Percentiles rank a stretch among this genome's conserved stretches.
Evolutionary conservation across 768 basidiomycete species (phyloP).

Genomic region (Suillus sp.): DNA sequence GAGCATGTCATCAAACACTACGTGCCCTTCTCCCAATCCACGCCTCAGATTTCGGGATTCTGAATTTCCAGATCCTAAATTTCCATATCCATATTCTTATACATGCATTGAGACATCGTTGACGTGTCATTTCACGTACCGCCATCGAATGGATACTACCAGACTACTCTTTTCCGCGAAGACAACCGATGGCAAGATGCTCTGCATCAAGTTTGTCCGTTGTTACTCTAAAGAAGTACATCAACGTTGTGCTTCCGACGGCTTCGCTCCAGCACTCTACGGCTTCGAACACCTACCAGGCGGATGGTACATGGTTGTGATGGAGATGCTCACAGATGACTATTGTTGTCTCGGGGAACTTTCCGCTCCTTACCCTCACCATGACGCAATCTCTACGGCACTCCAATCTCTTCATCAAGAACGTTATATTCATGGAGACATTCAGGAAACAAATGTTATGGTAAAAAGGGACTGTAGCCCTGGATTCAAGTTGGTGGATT

Average conservation of each 20-base stretch:
- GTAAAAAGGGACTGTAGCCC: conserved; percentile 19
- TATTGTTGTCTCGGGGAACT: not conserved
- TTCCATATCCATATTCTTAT: not conserved
- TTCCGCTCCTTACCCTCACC: not conserved
- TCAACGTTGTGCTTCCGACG: conserved; percentile 18
- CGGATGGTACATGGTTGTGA: conserved; percentile 33
- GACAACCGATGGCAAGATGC: not conserved
- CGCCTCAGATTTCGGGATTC: not conserved
- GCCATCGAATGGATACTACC: not conserved
- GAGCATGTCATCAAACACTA: not conserved
- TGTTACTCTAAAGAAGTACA: conserved; percentile 22
- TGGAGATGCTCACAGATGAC: conserved; percentile 23
- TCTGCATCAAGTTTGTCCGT: conserved; percentile 22
- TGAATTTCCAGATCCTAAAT: not conserved
- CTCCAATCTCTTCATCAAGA: conserved; percentile 17
- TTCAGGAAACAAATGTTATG: conserved; percentile 34
- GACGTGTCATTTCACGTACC: not conserved
- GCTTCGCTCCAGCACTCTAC: conserved; percentile 22
- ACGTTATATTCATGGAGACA: conserved; percentile 36
- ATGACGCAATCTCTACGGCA: not conserved
- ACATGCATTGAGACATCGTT: not conserved
- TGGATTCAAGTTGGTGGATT: conserved; percentile 27
- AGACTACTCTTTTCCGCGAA: not conserved
- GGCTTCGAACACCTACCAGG: conserved; percentile 30
- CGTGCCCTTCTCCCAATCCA: not conserved